A percentile compares a stretch with the other conserved stretches of the same genome.
Evolutionary conservation across 2,329 filamentous ascomycete genomes (phyloP).

Genomic region (Fusarium keratoplasticum): DNA sequence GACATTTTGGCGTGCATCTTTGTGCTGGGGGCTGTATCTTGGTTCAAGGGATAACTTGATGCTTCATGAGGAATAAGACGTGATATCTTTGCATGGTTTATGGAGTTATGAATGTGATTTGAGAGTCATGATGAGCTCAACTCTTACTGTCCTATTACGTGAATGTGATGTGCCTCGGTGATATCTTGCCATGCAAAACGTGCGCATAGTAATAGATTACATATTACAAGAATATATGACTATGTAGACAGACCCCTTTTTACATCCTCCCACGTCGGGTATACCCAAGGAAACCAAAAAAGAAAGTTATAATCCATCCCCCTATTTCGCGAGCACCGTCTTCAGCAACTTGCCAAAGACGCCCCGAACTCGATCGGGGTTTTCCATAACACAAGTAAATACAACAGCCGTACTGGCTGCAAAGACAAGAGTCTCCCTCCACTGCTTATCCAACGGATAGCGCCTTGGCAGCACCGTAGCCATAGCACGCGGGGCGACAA

Average conservation of each 20-base stretch:
- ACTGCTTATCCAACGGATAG: slow-evolving; percentile 72
- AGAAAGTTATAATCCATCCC: background rate
- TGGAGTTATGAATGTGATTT: slow-evolving; percentile 5
- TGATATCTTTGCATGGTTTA: slow-evolving; percentile 7
- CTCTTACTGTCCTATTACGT: background rate
- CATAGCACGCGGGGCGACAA: slow-evolving; percentile 82
- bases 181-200: background rate
- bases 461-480: slow-evolving; percentile 79
- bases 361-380: slow-evolving; percentile 72
- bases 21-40: slow-evolving; percentile 72
- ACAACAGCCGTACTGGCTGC: slow-evolving; percentile 76
- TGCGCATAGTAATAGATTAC: slow-evolving; percentile 5
- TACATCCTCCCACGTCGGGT: background rate
- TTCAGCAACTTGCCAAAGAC: slow-evolving; percentile 72
- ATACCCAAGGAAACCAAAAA: background rate
- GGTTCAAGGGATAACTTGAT: slow-evolving; percentile 49
- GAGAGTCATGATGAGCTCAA: background rate
- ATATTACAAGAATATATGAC: slow-evolving; percentile 8
- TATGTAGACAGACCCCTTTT: background rate
- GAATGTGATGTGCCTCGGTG: background rate
- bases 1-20: slow-evolving; percentile 84
- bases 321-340: slow-evolving; percentile 58
- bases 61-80: background rate
- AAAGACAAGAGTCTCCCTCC: slow-evolving; percentile 75
- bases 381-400: slow-evolving; percentile 74